Evolutionary conservation across 2,329 filamentous ascomycete genomes (phyloP).

Genomic region (Alternaria dauci): DNA sequence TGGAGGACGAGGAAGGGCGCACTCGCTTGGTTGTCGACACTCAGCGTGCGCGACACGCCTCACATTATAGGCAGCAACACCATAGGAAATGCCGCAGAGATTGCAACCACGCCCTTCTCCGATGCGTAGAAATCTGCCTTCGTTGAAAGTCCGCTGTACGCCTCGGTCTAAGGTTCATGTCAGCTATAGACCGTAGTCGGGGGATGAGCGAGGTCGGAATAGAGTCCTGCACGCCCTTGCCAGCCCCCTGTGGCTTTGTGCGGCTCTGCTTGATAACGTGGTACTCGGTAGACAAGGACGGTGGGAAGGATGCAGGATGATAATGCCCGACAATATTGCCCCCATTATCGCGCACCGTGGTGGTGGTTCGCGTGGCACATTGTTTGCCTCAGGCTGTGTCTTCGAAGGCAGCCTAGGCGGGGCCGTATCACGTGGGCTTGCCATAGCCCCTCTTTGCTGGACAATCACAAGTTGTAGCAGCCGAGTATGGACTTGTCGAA

Average conservation of each 20-base stretch:
- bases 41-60: background rate
- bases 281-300: background rate
- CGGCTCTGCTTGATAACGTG: background rate
- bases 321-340: background rate
- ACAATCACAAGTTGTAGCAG: background rate
- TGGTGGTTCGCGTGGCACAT: background rate
- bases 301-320: background rate
- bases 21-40: background rate
- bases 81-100: background rate
- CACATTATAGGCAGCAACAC: background rate
- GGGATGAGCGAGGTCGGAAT: constrained; percentile 7
- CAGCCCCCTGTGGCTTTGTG: background rate
- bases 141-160: background rate
- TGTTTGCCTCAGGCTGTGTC: background rate
- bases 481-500: background rate
- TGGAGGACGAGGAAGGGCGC: background rate
- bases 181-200: background rate
- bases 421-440: background rate
- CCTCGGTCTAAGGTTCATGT: background rate
- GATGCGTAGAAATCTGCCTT: background rate
- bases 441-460: background rate
- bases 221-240: constrained; percentile 5
- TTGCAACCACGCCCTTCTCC: background rate
- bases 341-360: background rate
- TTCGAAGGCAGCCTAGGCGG: background rate